Conservation (phyloP, 345 rosid genomes). For the Psidium guajava region DNA sequence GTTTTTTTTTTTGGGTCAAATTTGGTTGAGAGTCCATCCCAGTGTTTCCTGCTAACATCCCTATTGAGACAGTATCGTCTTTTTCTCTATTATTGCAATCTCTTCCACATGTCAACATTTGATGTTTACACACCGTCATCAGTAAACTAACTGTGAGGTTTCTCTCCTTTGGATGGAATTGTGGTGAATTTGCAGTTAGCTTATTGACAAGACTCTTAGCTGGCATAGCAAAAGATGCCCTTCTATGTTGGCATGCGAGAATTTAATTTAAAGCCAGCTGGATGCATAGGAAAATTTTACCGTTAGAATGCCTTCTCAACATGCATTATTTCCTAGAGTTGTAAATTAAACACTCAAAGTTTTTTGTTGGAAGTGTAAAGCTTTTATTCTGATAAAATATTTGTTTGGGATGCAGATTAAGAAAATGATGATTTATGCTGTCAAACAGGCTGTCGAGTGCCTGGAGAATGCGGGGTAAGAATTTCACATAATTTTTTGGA, state of each 20-base stretch:
- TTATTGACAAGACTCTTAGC: background rate
- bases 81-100: background rate
- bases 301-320: background rate
- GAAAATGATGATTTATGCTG: conserved; percentile 43
- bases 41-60: background rate
- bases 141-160: background rate
- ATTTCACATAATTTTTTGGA: background rate
- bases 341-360: background rate
- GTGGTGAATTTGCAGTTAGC: background rate
- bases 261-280: background rate
- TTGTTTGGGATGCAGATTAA: conserved; percentile 27
- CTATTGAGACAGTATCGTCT: background rate
- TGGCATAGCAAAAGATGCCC: background rate
- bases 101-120: background rate
- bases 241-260: background rate
- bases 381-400: background rate
- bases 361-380: background rate
- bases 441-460: conserved; percentile 12
- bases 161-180: background rate
- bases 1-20: background rate
- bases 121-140: background rate
- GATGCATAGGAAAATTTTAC: background rate
- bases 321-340: background rate
- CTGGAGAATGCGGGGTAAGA: background rate
- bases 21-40: background rate